Evolutionary conservation across 331 rosid species (phyloP).

Genomic region (Telfairia occidentalis): DNA sequence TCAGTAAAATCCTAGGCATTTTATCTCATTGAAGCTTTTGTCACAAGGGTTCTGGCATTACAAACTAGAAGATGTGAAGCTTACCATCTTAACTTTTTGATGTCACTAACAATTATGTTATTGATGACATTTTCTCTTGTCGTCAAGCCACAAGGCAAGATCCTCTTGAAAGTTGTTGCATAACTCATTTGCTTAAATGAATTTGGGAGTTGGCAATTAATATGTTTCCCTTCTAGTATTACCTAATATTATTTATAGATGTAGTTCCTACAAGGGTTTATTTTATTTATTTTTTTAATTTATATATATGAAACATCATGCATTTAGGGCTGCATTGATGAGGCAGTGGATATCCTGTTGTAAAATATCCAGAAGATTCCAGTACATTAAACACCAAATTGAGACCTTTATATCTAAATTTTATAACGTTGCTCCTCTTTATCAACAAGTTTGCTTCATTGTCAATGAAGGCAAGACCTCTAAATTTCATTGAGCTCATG

Average conservation of each 20-base stretch:
- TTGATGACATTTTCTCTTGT: not conserved
- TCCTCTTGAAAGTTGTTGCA: not conserved
- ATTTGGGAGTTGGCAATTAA: constrained; percentile 1
- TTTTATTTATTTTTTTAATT: not conserved
- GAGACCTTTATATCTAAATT: not conserved
- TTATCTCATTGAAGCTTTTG: not conserved
- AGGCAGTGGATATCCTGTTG: not conserved
- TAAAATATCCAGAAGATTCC: not conserved
- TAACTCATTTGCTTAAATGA: not conserved
- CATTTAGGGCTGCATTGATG: not conserved
- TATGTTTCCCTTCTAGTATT: not conserved
- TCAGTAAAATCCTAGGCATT: not conserved
- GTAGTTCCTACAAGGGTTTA: not conserved
- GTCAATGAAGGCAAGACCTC: not conserved
- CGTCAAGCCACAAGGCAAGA: not conserved
- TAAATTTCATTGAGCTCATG: not conserved
- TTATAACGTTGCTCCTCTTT: not conserved
- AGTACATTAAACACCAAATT: not conserved
- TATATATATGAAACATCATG: not conserved
- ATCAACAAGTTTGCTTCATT: not conserved
- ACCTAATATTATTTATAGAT: not conserved
- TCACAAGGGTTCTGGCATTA: not conserved
- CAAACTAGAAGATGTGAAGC: not conserved
- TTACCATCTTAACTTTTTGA: not conserved
- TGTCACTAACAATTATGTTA: not conserved